Base-by-base conservation (phyloP, 495 filamentous ascomycete genomes). In the Pseudomonodictys pantanalensis region DNA sequence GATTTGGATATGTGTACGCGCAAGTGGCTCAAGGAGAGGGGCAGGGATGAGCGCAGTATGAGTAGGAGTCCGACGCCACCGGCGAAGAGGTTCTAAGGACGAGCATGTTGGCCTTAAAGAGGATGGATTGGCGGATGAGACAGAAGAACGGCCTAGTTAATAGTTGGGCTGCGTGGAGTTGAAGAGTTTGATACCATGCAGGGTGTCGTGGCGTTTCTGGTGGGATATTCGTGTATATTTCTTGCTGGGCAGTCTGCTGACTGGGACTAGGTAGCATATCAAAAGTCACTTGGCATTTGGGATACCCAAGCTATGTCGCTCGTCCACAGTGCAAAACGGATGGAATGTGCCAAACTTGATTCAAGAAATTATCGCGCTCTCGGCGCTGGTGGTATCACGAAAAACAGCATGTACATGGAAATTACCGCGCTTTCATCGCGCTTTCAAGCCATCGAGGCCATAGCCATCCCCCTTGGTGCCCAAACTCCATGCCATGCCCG, bases 21-120 rank as follows among this genome's bases (percentile, higher is more conserved):
- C 83, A 97, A 97, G 81, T 97, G 92, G 95, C 74, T 97, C 69
- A 87, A 88, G 79, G 81, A 82, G 71, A 79, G 91, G 29, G 90
- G 91, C 24, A 81, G 91, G 56, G 91, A 96, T 79, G 84, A 87
- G 64, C 80, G 92, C 69, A 96, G 91, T 75, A 81, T 83, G 60
- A 72, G 64, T 11, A 66, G 76, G 52, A 80, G 78, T 53, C 69
- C 76, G 18, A 79, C 68, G 55, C 73, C 75, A 22, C 20, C 9
- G 11, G 42, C 22, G 43, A 57, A 48, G 44, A 10, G 54, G 22
- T 57, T 38, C 23, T 57, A 47, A 30, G 38, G 12, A 15, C n/a
- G n/a, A n/a, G n/a, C n/a, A n/a, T n/a, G 20, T 41, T 12, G 3
- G 38, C 38, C 20, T 41, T 5, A 3, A 41, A 5, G 12, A 3